Percentiles rank a stretch among this genome's conserved stretches.
Conservation (phyloP, 441 rosid species). For the Adansonia gregorii region DNA sequence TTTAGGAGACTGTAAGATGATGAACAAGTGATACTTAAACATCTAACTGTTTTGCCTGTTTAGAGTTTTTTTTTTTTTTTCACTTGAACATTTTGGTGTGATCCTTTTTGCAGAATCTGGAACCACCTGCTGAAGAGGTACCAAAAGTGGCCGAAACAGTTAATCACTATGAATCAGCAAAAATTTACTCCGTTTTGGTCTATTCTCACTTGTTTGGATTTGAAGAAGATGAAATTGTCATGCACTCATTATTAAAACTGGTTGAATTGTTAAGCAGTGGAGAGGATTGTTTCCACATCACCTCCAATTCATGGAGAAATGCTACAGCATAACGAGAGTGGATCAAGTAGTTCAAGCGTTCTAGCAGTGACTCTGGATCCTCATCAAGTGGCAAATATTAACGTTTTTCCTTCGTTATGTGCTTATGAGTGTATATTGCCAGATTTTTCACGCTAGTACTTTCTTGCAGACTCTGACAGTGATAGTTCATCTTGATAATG, state of each 20-base stretch:
- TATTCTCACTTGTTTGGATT: background rate
- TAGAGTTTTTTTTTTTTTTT: constrained; percentile 4
- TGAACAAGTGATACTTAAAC: background rate
- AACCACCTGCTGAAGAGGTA: constrained; percentile 39
- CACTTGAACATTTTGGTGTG: constrained; percentile 27
- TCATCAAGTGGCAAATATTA: constrained; percentile 67
- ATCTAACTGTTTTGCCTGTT: constrained; percentile 17
- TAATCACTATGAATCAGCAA: constrained; percentile 35
- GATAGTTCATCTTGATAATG: constrained; percentile 66
- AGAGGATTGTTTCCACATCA: constrained; percentile 39
- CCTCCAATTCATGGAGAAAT: constrained; percentile 48
- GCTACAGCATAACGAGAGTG: constrained; percentile 46
- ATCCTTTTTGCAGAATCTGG: constrained; percentile 48
- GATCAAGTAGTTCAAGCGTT: constrained; percentile 74
- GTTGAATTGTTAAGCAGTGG: constrained; percentile 36
- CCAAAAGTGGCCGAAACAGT: constrained; percentile 50
- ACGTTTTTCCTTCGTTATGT: constrained; percentile 19
- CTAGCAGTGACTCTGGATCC: constrained; percentile 76
- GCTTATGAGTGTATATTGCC: background rate
- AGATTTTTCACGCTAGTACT: constrained; percentile 21
- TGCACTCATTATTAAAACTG: constrained; percentile 26
- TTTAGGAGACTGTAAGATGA: constrained; percentile 49
- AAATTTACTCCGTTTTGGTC: constrained; percentile 18
- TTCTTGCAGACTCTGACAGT: constrained; percentile 61
- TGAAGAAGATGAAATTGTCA: constrained; percentile 6